These are phyloP conservation scores for Penicillium sp. DNA, from an alignment of 2,329 filamentous ascomycete species.

Conservation along the genomic window DNA sequence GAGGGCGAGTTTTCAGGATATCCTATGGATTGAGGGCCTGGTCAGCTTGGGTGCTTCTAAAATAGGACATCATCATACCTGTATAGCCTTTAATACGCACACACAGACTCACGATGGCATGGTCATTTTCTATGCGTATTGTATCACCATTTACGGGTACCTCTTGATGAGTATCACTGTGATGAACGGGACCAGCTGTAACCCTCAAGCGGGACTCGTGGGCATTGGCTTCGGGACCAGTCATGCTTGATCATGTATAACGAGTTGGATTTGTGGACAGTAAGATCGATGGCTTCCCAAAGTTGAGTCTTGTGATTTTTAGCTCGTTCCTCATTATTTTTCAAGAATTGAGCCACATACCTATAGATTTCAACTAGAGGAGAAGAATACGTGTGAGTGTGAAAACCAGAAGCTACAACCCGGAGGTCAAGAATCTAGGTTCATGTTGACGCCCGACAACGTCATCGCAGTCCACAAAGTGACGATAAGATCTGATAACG, in stretches of 20 bases:
- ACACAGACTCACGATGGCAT: constrained; percentile 67
- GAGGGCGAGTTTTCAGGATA: constrained; percentile 69
- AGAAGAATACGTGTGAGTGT: background rate
- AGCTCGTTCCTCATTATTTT: no score
- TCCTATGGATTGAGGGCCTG: constrained; percentile 46
- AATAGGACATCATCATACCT: constrained; percentile 23
- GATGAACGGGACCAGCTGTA: constrained; percentile 77
- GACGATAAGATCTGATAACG: background rate
- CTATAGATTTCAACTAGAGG: no score
- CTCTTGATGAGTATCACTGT: constrained; percentile 67
- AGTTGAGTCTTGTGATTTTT: no score
- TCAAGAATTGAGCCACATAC: no score
- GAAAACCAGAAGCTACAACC: no score
- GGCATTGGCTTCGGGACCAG: constrained; percentile 1
- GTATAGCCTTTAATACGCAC: constrained; percentile 71
- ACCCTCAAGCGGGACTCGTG: constrained; percentile 70
- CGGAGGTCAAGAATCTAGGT: background rate
- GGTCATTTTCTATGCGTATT: constrained; percentile 62
- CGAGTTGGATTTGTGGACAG: background rate
- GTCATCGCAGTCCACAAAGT: constrained; percentile 11
- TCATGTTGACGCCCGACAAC: constrained; percentile 13
- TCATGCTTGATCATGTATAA: background rate
- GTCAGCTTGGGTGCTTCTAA: background rate
- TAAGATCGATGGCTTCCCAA: no score
- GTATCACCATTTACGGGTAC: constrained; percentile 74